Percentiles rank a stretch among this genome's conserved stretches.
These are phyloP conservation scores for Eutrema yunnanense DNA, from an alignment of 345 rosid species.

Conservation along the genomic window DNA sequence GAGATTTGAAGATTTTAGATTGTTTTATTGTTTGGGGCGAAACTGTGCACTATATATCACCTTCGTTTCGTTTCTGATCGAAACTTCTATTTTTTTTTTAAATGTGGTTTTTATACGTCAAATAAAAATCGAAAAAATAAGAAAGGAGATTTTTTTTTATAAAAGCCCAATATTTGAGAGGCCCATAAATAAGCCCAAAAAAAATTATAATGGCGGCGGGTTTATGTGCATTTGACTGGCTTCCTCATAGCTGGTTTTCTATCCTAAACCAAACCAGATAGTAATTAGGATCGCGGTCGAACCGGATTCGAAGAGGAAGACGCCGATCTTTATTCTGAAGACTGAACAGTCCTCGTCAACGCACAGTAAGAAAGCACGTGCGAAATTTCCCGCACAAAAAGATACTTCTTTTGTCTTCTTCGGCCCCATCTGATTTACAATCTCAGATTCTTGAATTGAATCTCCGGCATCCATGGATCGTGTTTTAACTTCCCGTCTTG, in stretches of 20 bases:
- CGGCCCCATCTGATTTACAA: background rate
- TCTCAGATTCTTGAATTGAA: constrained; percentile 7
- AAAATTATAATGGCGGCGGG: no score
- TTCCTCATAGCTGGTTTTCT: background rate
- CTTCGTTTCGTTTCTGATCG: background rate
- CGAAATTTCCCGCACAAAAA: constrained; percentile 28
- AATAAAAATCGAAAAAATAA: background rate
- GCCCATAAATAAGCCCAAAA: background rate
- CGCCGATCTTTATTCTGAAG: background rate
- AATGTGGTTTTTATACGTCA: background rate
- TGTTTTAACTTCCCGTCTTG: constrained; percentile 20
- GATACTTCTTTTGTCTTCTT: constrained; percentile 5
- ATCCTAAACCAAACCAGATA: background rate
- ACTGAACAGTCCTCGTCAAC: background rate
- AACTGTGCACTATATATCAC: background rate
- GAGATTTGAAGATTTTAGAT: background rate
- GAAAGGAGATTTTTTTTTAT: background rate
- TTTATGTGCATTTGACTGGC: no score
- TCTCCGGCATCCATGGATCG: constrained; percentile 18
- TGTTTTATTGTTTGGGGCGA: background rate
- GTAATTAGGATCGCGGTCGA: background rate
- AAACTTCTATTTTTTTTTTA: background rate
- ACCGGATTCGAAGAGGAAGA: background rate
- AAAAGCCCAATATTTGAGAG: background rate
- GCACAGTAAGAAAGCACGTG: constrained; percentile 5